Conservation (phyloP, 2,329 filamentous ascomycete genomes). For the Trichoderma citrinoviride region DNA sequence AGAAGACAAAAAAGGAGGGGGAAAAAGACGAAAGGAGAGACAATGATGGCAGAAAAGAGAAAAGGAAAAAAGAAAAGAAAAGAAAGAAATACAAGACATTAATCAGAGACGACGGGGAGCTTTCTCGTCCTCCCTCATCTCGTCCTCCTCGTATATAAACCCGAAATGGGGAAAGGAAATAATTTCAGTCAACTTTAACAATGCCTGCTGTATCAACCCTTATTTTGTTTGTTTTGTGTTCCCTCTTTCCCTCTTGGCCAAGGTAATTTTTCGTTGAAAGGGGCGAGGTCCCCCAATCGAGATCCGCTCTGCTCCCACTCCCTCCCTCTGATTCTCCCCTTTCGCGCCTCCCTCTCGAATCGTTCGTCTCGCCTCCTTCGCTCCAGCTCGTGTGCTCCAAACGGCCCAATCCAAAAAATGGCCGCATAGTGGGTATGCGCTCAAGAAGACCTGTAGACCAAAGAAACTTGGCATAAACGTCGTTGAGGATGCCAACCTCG, state of each 20-base stretch:
- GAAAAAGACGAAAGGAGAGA: not conserved
- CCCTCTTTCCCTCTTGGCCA: not conserved
- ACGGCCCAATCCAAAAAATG: not conserved
- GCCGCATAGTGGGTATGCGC: constrained; percentile 1
- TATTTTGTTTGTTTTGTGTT: not conserved
- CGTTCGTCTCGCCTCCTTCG: too few relatives aligned
- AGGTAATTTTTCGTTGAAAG: not conserved
- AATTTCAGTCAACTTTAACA: constrained; percentile 1
- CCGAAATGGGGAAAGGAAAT: not conserved
- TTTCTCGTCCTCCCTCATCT: not conserved
- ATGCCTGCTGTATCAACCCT: constrained; percentile 18
- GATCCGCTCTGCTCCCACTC: not conserved
- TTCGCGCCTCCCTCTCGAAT: not conserved
- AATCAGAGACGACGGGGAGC: constrained; percentile 1
- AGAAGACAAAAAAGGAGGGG: not conserved
- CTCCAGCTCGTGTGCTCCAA: not conserved
- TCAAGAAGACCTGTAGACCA: not conserved
- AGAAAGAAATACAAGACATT: constrained; percentile 8
- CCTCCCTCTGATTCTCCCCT: not conserved
- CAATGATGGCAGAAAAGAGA: not conserved
- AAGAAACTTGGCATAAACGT: constrained; percentile 11
- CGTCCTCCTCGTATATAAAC: not conserved
- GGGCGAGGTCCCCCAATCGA: not conserved
- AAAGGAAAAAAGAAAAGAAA: not conserved
- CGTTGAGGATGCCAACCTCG: not conserved